A percentile compares a stretch with the other conserved stretches of the same genome.
phyloP scores from a whole-genome alignment of 2,329 filamentous ascomycete species.

The Fusarium temperatum region DNA sequence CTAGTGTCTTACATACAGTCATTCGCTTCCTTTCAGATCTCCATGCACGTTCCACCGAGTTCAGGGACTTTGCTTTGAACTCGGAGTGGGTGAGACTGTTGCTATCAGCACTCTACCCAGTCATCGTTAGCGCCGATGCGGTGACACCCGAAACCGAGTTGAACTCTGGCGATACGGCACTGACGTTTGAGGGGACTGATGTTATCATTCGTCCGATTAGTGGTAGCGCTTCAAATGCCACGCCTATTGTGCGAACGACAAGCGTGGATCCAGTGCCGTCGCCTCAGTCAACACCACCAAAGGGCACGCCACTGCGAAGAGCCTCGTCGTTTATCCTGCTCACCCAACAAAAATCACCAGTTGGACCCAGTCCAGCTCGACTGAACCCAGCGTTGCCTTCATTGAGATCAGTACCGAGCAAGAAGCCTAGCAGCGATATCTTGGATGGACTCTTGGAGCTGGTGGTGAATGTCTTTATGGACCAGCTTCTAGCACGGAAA shows the following conservation, averaged over 20 bases:
- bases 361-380: slow-evolving; percentile 67
- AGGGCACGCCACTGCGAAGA: slow-evolving; percentile 73
- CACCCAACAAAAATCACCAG: slow-evolving; percentile 71
- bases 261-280: slow-evolving; percentile 62
- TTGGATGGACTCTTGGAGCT: slow-evolving; percentile 82
- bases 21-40: slow-evolving; percentile 82
- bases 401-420: slow-evolving; percentile 57
- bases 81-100: slow-evolving; percentile 86
- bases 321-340: slow-evolving; percentile 93
- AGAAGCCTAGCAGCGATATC: slow-evolving; percentile 71
- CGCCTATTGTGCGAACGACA: slow-evolving; percentile 79
- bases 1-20: slow-evolving; percentile 76
- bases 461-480: slow-evolving; percentile 80
- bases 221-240: slow-evolving; percentile 61
- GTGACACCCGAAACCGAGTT: slow-evolving; percentile 87
- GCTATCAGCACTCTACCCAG: slow-evolving; percentile 82
- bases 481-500: slow-evolving; percentile 85
- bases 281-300: slow-evolving; percentile 56
- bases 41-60: slow-evolving; percentile 77
- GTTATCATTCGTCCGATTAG: slow-evolving; percentile 81
- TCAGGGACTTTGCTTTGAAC: slow-evolving; percentile 81
- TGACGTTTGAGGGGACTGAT: slow-evolving; percentile 87
- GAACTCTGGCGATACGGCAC: slow-evolving; percentile 80
- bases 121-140: slow-evolving; percentile 85
- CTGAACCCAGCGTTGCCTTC: slow-evolving; percentile 57